Conservation (phyloP, 306 rosid species). For the Malus sylvestris region DNA sequence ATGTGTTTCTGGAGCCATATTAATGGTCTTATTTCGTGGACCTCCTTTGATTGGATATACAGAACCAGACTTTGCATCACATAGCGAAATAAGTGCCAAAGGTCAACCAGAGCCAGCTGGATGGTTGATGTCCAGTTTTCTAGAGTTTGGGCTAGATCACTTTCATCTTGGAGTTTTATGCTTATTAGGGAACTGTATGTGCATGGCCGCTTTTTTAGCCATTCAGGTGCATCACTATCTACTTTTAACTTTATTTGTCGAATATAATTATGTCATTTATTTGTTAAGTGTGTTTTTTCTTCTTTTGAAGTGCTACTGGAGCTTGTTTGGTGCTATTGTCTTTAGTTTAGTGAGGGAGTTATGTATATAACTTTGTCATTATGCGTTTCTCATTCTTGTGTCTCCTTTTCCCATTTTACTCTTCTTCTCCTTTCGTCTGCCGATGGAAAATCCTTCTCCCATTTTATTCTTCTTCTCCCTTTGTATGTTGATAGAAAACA, state of each 20-base stretch:
- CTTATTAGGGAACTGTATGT: conserved; percentile 85
- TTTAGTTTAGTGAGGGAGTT: background rate
- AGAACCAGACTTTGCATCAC: conserved; percentile 24
- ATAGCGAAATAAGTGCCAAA: conserved; percentile 58
- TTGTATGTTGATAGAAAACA: background rate
- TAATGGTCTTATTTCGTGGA: conserved; percentile 82
- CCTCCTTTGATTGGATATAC: conserved; percentile 50
- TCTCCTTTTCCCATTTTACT: background rate
- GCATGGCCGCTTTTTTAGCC: conserved; percentile 89
- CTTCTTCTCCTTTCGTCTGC: background rate
- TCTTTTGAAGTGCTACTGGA: background rate
- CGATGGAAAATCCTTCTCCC: background rate
- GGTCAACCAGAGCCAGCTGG: conserved; percentile 87
- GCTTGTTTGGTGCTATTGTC: background rate
- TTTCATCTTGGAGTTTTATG: conserved; percentile 84
- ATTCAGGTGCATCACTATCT: conserved; percentile 54
- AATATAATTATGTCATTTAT: background rate
- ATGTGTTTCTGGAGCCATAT: conserved; percentile 80
- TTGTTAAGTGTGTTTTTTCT: background rate
- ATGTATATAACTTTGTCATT: background rate
- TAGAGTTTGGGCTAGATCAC: conserved; percentile 46
- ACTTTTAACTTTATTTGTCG: background rate
- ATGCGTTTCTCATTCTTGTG: background rate
- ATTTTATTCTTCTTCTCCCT: background rate
- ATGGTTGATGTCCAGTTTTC: conserved; percentile 56